Conservation (phyloP, 2,329 filamentous ascomycete species). For the Tolypocladium sp. region DNA sequence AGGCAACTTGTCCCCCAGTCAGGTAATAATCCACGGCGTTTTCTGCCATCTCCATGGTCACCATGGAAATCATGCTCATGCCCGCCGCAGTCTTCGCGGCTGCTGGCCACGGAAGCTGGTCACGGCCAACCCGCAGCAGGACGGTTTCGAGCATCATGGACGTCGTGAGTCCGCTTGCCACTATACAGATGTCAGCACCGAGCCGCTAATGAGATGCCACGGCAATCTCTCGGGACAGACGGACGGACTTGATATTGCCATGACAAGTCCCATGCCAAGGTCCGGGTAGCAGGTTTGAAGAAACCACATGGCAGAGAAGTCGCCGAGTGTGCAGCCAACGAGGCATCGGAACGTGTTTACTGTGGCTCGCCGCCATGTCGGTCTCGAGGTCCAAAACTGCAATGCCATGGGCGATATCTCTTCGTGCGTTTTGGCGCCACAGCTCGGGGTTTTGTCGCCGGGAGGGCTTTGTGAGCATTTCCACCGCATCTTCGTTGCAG, state of each 20-base stretch:
- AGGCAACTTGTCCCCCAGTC: conserved; percentile 38
- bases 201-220: neutral
- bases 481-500: neutral
- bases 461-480: neutral
- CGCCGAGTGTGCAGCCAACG: conserved; percentile 44
- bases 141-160: conserved; percentile 44
- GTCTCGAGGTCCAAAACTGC: conserved; percentile 21
- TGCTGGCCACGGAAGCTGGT: conserved; percentile 33
- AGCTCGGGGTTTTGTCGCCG: neutral
- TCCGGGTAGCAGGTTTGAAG: conserved; percentile 38
- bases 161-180: conserved; percentile 40
- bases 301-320: conserved; percentile 47
- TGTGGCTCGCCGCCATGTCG: conserved; percentile 37
- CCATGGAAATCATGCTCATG: conserved; percentile 51
- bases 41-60: conserved; percentile 47
- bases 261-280: conserved; percentile 36
- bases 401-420: neutral
- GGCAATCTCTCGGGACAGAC: neutral
- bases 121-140: conserved; percentile 37
- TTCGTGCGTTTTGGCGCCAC: neutral
- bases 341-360: conserved; percentile 48
- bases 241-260: conserved; percentile 40
- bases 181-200: conserved; percentile 16
- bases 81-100: conserved; percentile 44
- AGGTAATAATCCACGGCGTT: conserved; percentile 47